A percentile compares a stretch with the other conserved stretches of the same genome.
Conservation (phyloP, 169 alveolate species). For the Plasmodium reichenowi region DNA sequence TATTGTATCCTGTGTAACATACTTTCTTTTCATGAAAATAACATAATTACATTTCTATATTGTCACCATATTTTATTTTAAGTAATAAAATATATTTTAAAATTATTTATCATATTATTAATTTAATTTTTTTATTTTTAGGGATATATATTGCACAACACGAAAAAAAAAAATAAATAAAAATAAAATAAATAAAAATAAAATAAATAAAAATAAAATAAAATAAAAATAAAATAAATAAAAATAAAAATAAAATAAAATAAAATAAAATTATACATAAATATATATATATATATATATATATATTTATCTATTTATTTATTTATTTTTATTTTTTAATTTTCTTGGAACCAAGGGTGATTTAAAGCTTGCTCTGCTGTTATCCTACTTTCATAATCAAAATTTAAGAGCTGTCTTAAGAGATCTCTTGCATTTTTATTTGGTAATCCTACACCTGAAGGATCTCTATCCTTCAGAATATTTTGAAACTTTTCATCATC, state of each 20-base stretch:
- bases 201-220: not conserved
- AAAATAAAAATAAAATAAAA: not conserved
- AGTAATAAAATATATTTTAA: no score
- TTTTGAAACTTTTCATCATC: conserved; percentile 53
- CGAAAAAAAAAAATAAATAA: not conserved
- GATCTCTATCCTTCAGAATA: conserved; percentile 56
- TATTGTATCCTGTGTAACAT: no score
- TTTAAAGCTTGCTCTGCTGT: conserved; percentile 87
- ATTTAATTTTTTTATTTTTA: no score
- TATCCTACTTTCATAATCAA: conserved; percentile 84
- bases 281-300: no score
- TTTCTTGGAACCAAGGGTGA: conserved; percentile 84
- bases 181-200: not conserved
- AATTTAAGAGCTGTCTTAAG: conserved; percentile 80
- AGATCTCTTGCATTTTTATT: conserved; percentile 84
- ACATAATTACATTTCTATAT: no score
- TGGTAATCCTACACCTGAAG: conserved; percentile 72
- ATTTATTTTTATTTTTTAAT: not conserved
- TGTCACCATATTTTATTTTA: no score
- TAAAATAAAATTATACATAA: no score
- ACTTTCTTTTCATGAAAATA: no score
- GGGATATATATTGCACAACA: no score
- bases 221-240: not conserved
- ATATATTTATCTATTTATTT: not conserved
- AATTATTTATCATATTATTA: no score